phyloP scores from a whole-genome alignment of 192 early-diverging fungal genomes.

The Paraglomus brasilianum region DNA sequence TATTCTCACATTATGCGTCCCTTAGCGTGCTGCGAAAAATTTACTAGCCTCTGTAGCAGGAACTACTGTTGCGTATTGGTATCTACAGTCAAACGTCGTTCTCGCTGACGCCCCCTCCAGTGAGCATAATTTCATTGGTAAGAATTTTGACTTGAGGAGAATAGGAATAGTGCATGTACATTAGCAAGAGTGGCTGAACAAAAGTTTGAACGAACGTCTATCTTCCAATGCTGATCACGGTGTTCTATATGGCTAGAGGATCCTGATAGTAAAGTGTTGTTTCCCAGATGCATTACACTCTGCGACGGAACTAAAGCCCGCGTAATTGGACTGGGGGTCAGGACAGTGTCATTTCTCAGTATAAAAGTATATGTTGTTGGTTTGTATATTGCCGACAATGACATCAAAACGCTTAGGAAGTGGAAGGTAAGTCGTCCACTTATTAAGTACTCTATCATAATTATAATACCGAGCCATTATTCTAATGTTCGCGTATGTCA shows the following conservation, averaged over 20 bases:
- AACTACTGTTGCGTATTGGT: slow-evolving; percentile 12
- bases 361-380: slow-evolving; percentile 56
- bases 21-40: background rate
- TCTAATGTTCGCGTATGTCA: slow-evolving; percentile 3
- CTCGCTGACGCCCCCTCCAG: slow-evolving; percentile 16
- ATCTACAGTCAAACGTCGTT: background rate
- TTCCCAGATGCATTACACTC: slow-evolving; percentile 43
- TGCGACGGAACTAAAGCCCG: slow-evolving; percentile 44
- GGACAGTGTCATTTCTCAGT: slow-evolving; percentile 54
- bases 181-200: background rate
- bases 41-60: background rate
- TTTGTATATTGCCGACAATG: slow-evolving; percentile 47
- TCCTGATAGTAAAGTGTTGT: slow-evolving; percentile 38
- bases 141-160: background rate
- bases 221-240: background rate
- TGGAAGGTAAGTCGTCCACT: slow-evolving; percentile 37
- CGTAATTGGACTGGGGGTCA: slow-evolving; percentile 51
- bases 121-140: background rate
- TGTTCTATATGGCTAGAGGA: slow-evolving; percentile 28
- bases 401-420: slow-evolving; percentile 35
- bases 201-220: background rate
- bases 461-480: background rate
- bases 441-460: background rate
- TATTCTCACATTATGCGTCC: background rate
- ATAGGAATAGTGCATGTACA: background rate